phyloP scores from a whole-genome alignment of 2,329 filamentous ascomycete species.

The Xylariales sp. region DNA sequence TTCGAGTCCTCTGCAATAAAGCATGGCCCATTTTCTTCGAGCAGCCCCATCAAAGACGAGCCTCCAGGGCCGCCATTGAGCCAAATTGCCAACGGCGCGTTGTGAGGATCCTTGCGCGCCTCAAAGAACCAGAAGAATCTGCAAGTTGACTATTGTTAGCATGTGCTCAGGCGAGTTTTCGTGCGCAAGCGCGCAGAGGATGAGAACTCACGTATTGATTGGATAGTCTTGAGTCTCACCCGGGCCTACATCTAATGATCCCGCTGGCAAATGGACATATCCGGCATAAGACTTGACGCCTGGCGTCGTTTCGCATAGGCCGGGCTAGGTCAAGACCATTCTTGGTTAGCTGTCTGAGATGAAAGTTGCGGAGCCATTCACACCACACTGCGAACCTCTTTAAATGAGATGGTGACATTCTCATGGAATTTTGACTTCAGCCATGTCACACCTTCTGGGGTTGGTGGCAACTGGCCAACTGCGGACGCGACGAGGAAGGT shows the following conservation, averaged over 20 bases:
- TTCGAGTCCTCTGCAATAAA: constrained; percentile 39
- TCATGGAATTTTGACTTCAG: constrained; percentile 53
- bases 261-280: constrained; percentile 51
- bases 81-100: constrained; percentile 47
- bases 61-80: constrained; percentile 55
- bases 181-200: not conserved
- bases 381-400: constrained; percentile 35
- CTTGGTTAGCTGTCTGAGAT: too few relatives aligned
- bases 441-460: constrained; percentile 33
- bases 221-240: constrained; percentile 43
- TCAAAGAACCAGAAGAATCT: constrained; percentile 34
- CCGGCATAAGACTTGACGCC: constrained; percentile 59
- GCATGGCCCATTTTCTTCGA: constrained; percentile 47
- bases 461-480: constrained; percentile 22
- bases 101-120: constrained; percentile 23
- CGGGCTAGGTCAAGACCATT: constrained; percentile 43
- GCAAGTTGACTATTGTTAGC: too few relatives aligned
- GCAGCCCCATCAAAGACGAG: constrained; percentile 46
- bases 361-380: too few relatives aligned
- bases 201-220: constrained; percentile 39
- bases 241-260: constrained; percentile 24
- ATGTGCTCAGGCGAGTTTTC: constrained; percentile 36
- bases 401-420: constrained; percentile 58
- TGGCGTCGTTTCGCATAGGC: constrained; percentile 47
- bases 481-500: constrained; percentile 10